Evolutionary conservation across 352 stramenopile genomes (phyloP), one percentile per base, ranked within the genome.

Genomic region (Phytophthora tentaculata): DNA sequence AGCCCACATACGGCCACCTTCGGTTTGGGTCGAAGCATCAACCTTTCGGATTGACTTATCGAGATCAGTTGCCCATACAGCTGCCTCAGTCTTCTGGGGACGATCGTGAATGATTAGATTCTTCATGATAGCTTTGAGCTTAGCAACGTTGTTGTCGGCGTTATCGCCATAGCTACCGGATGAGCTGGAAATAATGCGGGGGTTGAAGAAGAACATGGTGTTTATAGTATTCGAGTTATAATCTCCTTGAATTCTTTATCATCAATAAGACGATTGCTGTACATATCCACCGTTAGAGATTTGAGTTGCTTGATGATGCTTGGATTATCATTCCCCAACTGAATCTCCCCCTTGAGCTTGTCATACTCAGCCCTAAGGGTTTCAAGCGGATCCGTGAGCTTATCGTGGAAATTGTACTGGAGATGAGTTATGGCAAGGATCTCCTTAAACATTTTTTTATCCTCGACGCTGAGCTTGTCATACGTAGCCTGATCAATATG

Each of bases 141-240:
- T 41, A 22, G 51, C 50, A 5, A 61, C 51, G 32, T 61, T 67
- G 51, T 41, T 6, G 60, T 70, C 62, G 6, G 54, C 49, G 63
- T 65, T 70, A 28, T 70, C 63, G 19, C 63, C 63, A 57, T 70
- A 70, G 49, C 55, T 70, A 56, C 63, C 63, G 23, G 17, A 20
- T 43, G 63, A 71, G 6, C 32, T 62, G 50, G 49, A 57, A 53
- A 71, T 71, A 50, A 65, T 70, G 8, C 63, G 54, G 1, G 55
- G 47, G 9, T 67, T 67, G 22, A 62, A 53, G 67, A 60, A 9
- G 39, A 72, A 58, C 57, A 67, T 67, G 20, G n/a, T n/a, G n/a
- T 55, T 49, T 73, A 73, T 69, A 64, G 20, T 17, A 64, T 0
- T 23, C 39, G 62, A 3, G 41, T 35, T 7, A 63, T 64, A 48